A percentile compares a stretch with the other conserved stretches of the same genome.
phyloP scores from a whole-genome alignment of 2,329 filamentous ascomycete species.

The Exserohilum rostratum region DNA sequence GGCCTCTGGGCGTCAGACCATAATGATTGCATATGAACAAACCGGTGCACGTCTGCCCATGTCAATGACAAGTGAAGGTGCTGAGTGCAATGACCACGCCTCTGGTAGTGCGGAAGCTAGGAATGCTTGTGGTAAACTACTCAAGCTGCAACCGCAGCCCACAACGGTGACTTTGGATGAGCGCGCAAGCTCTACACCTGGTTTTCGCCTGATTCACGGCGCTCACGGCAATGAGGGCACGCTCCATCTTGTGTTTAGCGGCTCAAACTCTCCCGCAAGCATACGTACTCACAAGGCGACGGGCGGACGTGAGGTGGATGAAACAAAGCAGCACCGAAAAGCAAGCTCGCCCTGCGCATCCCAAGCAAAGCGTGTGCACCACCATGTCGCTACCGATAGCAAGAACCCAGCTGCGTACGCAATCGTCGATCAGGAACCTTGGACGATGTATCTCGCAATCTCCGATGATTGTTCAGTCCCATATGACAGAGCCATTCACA shows the following conservation, averaged over 20 bases:
- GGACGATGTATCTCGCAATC: slow-evolving; percentile 34
- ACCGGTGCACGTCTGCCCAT: not conserved
- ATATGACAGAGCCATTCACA: slow-evolving; percentile 14
- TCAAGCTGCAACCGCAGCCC: slow-evolving; percentile 2
- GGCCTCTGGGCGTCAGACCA: slow-evolving; percentile 6
- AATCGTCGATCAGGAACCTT: slow-evolving; percentile 37
- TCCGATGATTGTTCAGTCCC: slow-evolving; percentile 28
- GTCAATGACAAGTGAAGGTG: slow-evolving; percentile 6
- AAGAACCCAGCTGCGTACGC: slow-evolving; percentile 7
- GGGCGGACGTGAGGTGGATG: slow-evolving; percentile 17
- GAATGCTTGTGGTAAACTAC: slow-evolving; percentile 1
- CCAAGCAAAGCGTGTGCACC: slow-evolving; percentile 14
- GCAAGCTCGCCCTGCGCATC: slow-evolving; percentile 19
- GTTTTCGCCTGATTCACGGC: slow-evolving; percentile 24
- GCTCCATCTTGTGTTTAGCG: slow-evolving; percentile 28
- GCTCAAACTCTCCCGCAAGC: slow-evolving; percentile 11
- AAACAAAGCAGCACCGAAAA: slow-evolving; percentile 18
- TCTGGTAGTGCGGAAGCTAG: not conserved
- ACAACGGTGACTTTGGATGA: not conserved
- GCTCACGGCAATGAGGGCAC: slow-evolving; percentile 21
- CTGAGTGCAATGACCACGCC: not conserved
- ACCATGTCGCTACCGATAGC: slow-evolving; percentile 12
- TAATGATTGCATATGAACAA: slow-evolving; percentile 2
- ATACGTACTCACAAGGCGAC: slow-evolving; percentile 7
- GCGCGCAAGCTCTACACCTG: slow-evolving; percentile 10